These are phyloP conservation scores for Pseudoneurospora amorphoporcata DNA, from an alignment of 495 filamentous ascomycete genomes.

Conservation along the genomic window DNA sequence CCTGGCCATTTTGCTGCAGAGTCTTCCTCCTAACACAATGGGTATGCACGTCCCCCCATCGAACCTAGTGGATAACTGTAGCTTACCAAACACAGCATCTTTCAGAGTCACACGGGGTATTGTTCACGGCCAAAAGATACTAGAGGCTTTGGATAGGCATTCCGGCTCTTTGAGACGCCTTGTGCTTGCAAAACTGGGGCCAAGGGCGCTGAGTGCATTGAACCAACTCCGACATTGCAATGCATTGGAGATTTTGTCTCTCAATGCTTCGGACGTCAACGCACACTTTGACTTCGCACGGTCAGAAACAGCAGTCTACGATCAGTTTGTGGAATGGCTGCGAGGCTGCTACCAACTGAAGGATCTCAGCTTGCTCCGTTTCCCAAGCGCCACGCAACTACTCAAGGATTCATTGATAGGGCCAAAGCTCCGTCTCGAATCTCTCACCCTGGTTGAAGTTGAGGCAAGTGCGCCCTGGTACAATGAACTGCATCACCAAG, in stretches of 20 bases:
- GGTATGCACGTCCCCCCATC: conserved; percentile 7
- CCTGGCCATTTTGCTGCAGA: conserved; percentile 47
- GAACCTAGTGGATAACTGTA: too few relatives aligned
- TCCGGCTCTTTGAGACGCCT: conserved; percentile 45
- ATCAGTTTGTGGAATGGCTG: conserved; percentile 43
- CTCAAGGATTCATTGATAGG: conserved; percentile 39
- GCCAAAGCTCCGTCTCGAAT: conserved; percentile 17
- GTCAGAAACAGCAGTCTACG: conserved; percentile 25
- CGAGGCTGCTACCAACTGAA: conserved; percentile 44
- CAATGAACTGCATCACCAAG: conserved; percentile 16
- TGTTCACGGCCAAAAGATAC: conserved; percentile 41
- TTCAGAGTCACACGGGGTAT: conserved; percentile 48
- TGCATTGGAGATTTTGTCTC: conserved; percentile 34
- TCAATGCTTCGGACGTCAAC: conserved; percentile 13
- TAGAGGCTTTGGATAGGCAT: conserved; percentile 50
- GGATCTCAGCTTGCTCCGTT: conserved; percentile 37
- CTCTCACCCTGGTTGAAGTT: conserved; percentile 13
- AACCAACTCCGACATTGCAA: conserved; percentile 41
- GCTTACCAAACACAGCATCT: conserved; percentile 15
- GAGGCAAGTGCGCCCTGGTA: conserved; percentile 10
- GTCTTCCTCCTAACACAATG: conserved; percentile 47
- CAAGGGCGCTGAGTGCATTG: conserved; percentile 37
- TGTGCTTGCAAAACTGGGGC: conserved; percentile 39
- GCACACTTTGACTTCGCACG: not conserved
- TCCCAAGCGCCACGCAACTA: conserved; percentile 42